A percentile compares a stretch with the other conserved stretches of the same genome.
phyloP scores from a whole-genome alignment of 2,329 filamentous ascomycete species.

The Fusarium scirpi region DNA sequence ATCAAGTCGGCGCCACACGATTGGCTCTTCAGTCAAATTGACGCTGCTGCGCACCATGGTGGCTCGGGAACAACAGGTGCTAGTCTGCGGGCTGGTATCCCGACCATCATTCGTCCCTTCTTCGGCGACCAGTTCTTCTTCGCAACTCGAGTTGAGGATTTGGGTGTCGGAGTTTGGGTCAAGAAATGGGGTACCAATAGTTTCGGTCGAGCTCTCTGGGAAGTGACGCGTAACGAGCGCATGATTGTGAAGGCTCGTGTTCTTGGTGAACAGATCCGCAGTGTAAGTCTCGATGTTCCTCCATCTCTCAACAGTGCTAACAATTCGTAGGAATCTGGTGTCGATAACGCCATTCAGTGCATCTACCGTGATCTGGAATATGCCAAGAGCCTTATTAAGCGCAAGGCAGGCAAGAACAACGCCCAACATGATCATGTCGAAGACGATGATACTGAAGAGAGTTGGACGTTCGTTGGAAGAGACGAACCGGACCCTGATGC shows the following conservation, averaged over 20 bases:
- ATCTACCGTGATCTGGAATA: slow-evolving; percentile 97
- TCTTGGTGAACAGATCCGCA: slow-evolving; percentile 87
- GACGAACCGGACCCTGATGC: slow-evolving; percentile 61
- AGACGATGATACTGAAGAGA: slow-evolving; percentile 76
- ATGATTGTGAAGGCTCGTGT: slow-evolving; percentile 90
- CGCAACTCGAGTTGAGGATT: slow-evolving; percentile 86
- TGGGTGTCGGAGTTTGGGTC: slow-evolving; percentile 90
- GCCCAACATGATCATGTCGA: slow-evolving; percentile 56
- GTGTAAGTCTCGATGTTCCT: slow-evolving; percentile 64
- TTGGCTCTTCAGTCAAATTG: slow-evolving; percentile 94
- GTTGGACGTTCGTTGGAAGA: slow-evolving; percentile 88
- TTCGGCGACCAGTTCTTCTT: slow-evolving; percentile 99
- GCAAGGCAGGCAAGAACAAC: slow-evolving; percentile 68
- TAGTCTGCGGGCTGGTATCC: slow-evolving; percentile 88
- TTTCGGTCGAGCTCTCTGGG: slow-evolving; percentile 89
- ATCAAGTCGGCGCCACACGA: slow-evolving; percentile 95
- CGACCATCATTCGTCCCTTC: slow-evolving; percentile 95
- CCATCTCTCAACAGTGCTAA: slow-evolving; percentile 39
- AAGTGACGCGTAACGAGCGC: slow-evolving; percentile 87
- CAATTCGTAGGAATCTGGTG: slow-evolving; percentile 80
- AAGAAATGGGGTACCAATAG: slow-evolving; percentile 89
- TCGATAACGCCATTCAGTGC: slow-evolving; percentile 88
- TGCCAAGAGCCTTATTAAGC: slow-evolving; percentile 83
- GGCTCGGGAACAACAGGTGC: slow-evolving; percentile 96
- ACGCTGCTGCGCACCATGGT: slow-evolving; percentile 94